phyloP scores from a whole-genome alignment of 495 filamentous ascomycete genomes.

The Xylaria sp. region DNA sequence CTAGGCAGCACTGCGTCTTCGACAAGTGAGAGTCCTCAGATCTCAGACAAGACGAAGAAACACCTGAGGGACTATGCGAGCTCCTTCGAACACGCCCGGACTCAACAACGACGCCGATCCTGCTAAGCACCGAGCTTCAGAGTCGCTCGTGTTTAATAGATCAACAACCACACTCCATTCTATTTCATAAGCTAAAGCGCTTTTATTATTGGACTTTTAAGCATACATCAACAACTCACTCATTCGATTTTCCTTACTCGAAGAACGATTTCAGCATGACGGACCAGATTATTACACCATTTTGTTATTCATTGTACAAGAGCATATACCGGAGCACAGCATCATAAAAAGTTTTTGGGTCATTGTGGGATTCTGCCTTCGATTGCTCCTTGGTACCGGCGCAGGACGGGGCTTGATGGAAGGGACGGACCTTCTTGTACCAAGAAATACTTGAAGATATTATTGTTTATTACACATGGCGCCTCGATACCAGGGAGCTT shows the following conservation, averaged over 20 bases:
- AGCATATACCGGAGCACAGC: conserved; percentile 61
- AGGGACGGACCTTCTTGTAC: conserved; percentile 42
- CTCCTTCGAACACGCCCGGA: conserved; percentile 82
- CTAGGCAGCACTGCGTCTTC: conserved; percentile 64
- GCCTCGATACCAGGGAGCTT: conserved; percentile 41
- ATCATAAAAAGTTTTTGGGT: conserved; percentile 57
- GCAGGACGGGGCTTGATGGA: conserved; percentile 41
- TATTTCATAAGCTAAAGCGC: conserved; percentile 34
- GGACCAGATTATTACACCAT: conserved; percentile 39
- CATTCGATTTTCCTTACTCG: conserved; percentile 37
- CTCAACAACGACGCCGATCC: conserved; percentile 56
- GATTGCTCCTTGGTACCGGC: conserved; percentile 44
- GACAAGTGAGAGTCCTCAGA: conserved; percentile 57
- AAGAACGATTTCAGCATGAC: conserved; percentile 41
- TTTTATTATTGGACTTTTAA: conserved; percentile 36
- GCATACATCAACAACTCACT: conserved; percentile 46
- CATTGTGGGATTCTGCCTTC: conserved; percentile 45
- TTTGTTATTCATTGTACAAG: conserved; percentile 58
- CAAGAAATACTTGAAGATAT: conserved; percentile 46
- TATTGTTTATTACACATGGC: conserved; percentile 46
- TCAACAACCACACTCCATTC: conserved; percentile 35
- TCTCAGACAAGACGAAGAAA: conserved; percentile 78
- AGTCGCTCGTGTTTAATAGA: conserved; percentile 27
- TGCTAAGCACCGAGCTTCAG: conserved; percentile 36
- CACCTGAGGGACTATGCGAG: conserved; percentile 86